Evolutionary conservation across 2,329 filamentous ascomycete genomes (phyloP), one percentile per base, ranked within the genome.

Genomic region (Aspergillus quadricinctus): DNA sequence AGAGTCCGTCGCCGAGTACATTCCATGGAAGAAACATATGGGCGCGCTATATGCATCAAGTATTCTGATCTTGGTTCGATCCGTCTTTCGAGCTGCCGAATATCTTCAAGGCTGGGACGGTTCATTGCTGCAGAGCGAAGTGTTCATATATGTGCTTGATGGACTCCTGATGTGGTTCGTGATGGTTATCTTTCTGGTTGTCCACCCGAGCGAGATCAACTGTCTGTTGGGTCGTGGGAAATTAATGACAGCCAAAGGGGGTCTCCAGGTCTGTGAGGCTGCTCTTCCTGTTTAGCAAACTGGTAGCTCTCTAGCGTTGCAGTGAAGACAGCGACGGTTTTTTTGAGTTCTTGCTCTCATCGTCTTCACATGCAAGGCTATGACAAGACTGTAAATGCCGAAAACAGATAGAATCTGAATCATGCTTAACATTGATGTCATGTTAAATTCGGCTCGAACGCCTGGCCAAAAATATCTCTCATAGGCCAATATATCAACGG

Each of bases 1-100:
- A 35, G 59, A 52, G 5, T 63, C 66, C 1, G 55, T 56, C 1
- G 56, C 56, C 1, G 53, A 71, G 25, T 51, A 57, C 11, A 53
- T 52, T 1, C 52, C 63, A 27, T 79, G 77, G 76, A 66, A 66
- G 49, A 66, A 58, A 27, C 65, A 77, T 41, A 62, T 78, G 35
- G 71, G 69, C 50, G 70, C 65, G 1, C 43, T 67, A 43, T 57
- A 67, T 43, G 50, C 54, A 5, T 61, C 63, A 9, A 67, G 64
- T 40, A 48, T 61, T 8, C 56, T 71, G 46, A 64, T 69, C 49
- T 54, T 72, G 23, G 56, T 71, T n/a, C 63, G 69, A 49, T 67
- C 64, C 2, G 46, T 71, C 27, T 66, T 70, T 57, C 64, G 67
- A 37, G 62, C 69, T 3, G 60, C 65, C 4, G 69, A 72, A 55